phyloP scores from a whole-genome alignment of 306 rosid species.

The Glycine soja region DNA sequence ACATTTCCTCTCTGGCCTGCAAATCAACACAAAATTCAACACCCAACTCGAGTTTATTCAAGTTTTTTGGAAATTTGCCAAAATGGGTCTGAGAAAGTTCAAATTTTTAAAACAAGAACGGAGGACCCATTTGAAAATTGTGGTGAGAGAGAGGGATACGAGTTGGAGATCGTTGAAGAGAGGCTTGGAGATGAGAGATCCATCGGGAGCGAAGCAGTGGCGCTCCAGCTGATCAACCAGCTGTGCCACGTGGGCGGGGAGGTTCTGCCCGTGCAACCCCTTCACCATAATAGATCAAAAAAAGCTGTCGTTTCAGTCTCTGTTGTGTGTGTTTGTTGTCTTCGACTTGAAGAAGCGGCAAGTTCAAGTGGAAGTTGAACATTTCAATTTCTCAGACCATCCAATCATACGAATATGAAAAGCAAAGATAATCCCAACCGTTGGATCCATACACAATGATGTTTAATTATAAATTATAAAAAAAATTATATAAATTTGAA shows the following conservation, averaged over 20 bases:
- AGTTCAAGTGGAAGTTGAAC: background rate
- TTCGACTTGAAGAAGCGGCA: background rate
- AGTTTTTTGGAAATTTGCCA: background rate
- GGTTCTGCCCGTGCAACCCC: slow-evolving; percentile 72
- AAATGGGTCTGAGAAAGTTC: slow-evolving; percentile 11
- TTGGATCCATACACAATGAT: too few species aligned
- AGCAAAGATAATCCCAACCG: too few species aligned
- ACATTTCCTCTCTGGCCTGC: slow-evolving; percentile 99
- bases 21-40: slow-evolving; percentile 40
- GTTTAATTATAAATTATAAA: too few species aligned
- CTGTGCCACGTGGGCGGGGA: slow-evolving; percentile 74
- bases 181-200: slow-evolving; percentile 87
- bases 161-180: slow-evolving; percentile 78
- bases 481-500: too few species aligned
- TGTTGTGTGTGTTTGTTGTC: background rate
- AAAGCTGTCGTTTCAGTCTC: slow-evolving; percentile 45
- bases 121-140: background rate
- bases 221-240: slow-evolving; percentile 91
- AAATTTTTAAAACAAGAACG: slow-evolving; percentile 4
- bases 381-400: background rate
- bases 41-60: background rate
- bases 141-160: slow-evolving; percentile 45
- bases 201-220: slow-evolving; percentile 92
- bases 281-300: slow-evolving; percentile 64
- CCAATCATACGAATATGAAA: background rate